Evolutionary conservation across 306 rosid genomes (phyloP), one percentile per base, ranked within the genome.

Genomic region (Elaeagnus macrophylla): DNA sequence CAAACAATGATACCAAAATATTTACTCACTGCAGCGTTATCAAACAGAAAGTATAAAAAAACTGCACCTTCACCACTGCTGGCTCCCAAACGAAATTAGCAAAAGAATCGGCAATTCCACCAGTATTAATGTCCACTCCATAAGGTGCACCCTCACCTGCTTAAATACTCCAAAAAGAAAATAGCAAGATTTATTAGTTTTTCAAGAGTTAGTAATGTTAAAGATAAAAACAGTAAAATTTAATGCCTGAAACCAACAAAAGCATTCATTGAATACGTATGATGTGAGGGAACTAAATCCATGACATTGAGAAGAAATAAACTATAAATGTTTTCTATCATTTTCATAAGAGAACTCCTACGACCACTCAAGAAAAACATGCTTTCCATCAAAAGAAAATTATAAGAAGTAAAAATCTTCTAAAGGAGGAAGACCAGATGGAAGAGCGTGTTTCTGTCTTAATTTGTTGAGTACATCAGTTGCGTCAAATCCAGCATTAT

Each of bases 71-170:
- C 48, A 93, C 99, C 69, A 93, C 79, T 12, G 99, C 86, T 32
- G 99, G 99, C 79, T 93, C 99, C 99, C 99, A 93, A 59, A 93
- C 99, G 54, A 93, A 93, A 77, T 82, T 93, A 20, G 95, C 87
- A 75, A 72, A 84, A 7, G 99, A 87, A 67, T 93, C 89, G 4
- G 95, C 77, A 75, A 93, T 83, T 71, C 99, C 99, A 60, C 99
- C 99, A 15, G 99, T 87, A 72, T 67, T 62, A 48, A 93, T 87
- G 69, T 93, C 99, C 43, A 93, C 99, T 18, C 99, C 99, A 67
- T 62, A 87, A 11, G 79, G 91, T 51, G 95, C 89, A 11, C 96
- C 96, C 62, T 87, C 96, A 48, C 95, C 99, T 93, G 53, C 47
- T 41, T 25, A 43, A n/a, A 58, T 3, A 51, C 32, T n/a, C 35